Conservation (phyloP, 2,329 filamentous ascomycete species). For the Fusarium sp. region DNA sequence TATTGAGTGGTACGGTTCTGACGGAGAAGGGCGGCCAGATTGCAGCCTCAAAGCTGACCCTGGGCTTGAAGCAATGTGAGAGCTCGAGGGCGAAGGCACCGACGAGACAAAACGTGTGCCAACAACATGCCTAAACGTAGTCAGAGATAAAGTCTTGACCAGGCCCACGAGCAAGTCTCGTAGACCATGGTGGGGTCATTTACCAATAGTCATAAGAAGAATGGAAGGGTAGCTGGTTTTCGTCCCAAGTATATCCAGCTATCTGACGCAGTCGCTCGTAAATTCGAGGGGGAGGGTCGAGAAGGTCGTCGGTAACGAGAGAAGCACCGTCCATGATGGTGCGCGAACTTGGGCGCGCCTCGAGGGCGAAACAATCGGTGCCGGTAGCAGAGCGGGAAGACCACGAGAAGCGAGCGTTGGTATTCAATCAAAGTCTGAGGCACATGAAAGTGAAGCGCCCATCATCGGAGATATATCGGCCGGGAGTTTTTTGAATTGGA, state of each 20-base stretch:
- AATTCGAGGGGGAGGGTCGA: constrained; percentile 74
- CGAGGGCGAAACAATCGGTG: constrained; percentile 34
- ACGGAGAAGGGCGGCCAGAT: constrained; percentile 57
- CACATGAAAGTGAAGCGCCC: constrained; percentile 46
- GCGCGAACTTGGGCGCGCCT: constrained; percentile 43
- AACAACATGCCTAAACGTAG: constrained; percentile 67
- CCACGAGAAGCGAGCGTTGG: constrained; percentile 42
- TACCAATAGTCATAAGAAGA: constrained; percentile 91
- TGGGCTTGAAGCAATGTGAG: constrained; percentile 58
- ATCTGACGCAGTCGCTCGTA: constrained; percentile 79
- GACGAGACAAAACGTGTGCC: constrained; percentile 69
- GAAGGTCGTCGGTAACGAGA: constrained; percentile 63
- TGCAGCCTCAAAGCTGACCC: constrained; percentile 56
- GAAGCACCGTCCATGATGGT: constrained; percentile 63
- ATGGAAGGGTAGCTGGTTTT: constrained; percentile 66
- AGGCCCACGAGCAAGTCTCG: not conserved
- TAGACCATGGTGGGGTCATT: constrained; percentile 31
- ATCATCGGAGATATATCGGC: constrained; percentile 47
- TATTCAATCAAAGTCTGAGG: constrained; percentile 44
- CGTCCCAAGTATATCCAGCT: constrained; percentile 81
- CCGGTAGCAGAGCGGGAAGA: constrained; percentile 30
- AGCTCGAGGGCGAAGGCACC: constrained; percentile 60
- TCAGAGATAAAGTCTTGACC: constrained; percentile 19
- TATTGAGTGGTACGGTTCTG: constrained; percentile 53
- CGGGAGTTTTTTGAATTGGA: constrained; percentile 22